Percentiles rank a stretch among this genome's conserved stretches.
Conservation (phyloP, 352 stramenopile species). For the Pythium aristosporum region DNA sequence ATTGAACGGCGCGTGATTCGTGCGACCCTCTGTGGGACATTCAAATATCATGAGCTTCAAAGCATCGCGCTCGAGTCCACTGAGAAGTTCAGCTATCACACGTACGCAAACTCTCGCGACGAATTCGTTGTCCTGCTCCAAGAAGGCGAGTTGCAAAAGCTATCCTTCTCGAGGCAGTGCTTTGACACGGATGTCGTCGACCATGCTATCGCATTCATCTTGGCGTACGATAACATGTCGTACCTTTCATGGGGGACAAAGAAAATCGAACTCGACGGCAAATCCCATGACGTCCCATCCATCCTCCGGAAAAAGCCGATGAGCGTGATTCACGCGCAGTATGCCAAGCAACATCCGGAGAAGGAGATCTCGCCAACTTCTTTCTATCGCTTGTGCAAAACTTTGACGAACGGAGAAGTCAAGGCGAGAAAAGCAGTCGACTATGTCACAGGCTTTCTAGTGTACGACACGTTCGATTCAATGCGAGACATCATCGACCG, state of each 20-base stretch:
- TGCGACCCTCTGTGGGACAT: constrained; percentile 8
- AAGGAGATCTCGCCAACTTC: background rate
- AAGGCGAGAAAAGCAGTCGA: background rate
- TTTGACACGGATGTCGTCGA: background rate
- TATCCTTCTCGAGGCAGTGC: background rate
- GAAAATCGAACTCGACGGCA: background rate
- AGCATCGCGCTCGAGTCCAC: background rate
- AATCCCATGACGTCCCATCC: constrained; percentile 5
- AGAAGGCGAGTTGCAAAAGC: background rate
- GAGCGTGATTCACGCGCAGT: constrained; percentile 8
- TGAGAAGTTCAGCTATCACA: background rate
- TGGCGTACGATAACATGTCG: constrained; percentile 8
- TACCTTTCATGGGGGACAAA: constrained; percentile 17
- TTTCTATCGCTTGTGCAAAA: constrained; percentile 4
- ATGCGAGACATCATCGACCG: background rate
- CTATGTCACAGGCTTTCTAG: constrained; percentile 10
- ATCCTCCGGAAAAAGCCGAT: constrained; percentile 10
- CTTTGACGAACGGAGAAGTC: constrained; percentile 2
- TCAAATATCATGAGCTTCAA: background rate
- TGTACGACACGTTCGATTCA: constrained; percentile 8
- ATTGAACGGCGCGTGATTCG: background rate
- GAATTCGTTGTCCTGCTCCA: background rate
- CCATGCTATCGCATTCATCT: background rate
- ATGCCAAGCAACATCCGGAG: background rate
- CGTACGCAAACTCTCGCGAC: background rate